phyloP scores from a whole-genome alignment of 305 asterid species.

The Fraxinus velutina region DNA sequence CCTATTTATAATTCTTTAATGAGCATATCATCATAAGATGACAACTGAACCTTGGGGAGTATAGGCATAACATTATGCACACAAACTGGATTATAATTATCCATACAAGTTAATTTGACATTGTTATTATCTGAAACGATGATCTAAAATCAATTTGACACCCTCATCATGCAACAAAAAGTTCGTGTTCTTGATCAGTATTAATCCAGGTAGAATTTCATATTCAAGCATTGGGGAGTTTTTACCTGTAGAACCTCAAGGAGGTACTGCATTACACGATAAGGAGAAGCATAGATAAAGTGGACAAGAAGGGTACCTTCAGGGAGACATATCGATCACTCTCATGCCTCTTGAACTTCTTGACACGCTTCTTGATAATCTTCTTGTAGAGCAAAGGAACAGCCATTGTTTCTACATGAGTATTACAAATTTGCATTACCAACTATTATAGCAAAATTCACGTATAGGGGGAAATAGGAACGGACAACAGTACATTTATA shows the following conservation, averaged over 20 bases:
- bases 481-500: not conserved
- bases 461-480: not conserved
- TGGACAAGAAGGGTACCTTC: conserved; percentile 25
- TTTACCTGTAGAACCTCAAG: not conserved
- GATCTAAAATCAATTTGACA: not conserved
- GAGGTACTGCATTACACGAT: not conserved
- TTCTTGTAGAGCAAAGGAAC: conserved; percentile 42
- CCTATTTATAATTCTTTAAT: not conserved
- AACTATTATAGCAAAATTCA: not conserved
- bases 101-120: not conserved
- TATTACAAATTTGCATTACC: not conserved
- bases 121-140: not conserved
- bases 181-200: not conserved
- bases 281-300: not conserved
- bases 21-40: not conserved
- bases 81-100: not conserved
- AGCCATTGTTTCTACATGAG: conserved; percentile 33
- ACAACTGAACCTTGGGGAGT: not conserved
- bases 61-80: not conserved
- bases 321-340: conserved; percentile 43
- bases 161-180: not conserved
- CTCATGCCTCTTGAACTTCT: conserved; percentile 47
- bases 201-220: not conserved
- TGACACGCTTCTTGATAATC: conserved; percentile 44
- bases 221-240: not conserved